Percentiles rank a stretch among this genome's conserved stretches.
phyloP scores from a whole-genome alignment of 495 filamentous ascomycete genomes.

The Hypomontagnella monticulosa region DNA sequence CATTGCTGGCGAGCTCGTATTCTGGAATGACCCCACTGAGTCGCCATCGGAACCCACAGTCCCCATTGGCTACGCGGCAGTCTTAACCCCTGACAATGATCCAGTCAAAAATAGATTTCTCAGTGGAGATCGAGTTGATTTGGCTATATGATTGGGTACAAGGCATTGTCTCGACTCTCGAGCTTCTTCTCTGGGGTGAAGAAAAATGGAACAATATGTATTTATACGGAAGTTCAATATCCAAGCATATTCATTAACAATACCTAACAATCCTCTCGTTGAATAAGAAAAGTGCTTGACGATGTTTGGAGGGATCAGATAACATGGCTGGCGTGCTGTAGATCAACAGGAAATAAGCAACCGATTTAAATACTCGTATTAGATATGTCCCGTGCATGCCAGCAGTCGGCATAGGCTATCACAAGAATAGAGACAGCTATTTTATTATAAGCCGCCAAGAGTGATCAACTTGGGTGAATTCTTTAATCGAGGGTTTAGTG shows the following conservation, averaged over 20 bases:
- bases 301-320: constrained; percentile 1
- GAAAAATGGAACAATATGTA: constrained; percentile 14
- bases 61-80: constrained; percentile 24
- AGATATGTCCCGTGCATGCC: too few species aligned
- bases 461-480: too few species aligned
- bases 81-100: constrained; percentile 9
- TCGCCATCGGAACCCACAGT: constrained; percentile 11
- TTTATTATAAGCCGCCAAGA: too few species aligned
- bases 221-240: background rate
- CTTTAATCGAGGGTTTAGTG: background rate
- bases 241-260: background rate
- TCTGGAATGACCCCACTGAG: constrained; percentile 37
- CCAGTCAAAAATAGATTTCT: constrained; percentile 42
- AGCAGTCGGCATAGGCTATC: background rate
- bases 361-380: background rate
- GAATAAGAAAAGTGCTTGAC: background rate
- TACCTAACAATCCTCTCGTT: background rate
- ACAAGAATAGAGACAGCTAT: background rate
- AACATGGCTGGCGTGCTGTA: background rate
- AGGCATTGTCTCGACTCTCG: constrained; percentile 17
- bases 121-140: constrained; percentile 3
- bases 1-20: constrained; percentile 38
- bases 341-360: background rate
- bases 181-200: constrained; percentile 11
- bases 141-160: constrained; percentile 17